Evolutionary conservation across 2,329 filamentous ascomycete genomes (phyloP).

Genomic region (Didymella pomorum): DNA sequence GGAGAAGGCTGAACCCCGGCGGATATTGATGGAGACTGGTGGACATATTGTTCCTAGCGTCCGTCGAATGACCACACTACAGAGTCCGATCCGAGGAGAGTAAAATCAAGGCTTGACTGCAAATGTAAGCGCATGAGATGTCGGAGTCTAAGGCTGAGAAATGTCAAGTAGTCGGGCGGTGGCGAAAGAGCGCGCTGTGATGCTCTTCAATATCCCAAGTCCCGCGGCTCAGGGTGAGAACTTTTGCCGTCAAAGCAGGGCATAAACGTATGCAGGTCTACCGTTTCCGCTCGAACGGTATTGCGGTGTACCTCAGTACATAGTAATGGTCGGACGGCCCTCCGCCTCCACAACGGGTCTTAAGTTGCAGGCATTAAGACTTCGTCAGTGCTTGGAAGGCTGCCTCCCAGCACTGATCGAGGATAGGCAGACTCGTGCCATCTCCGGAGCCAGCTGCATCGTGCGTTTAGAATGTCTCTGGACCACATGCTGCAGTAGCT

Average conservation of each 20-base stretch:
- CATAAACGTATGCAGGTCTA: slow-evolving; percentile 42
- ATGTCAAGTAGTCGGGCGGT: slow-evolving; percentile 9
- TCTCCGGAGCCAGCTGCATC: slow-evolving; percentile 47
- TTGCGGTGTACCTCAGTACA: slow-evolving; percentile 48
- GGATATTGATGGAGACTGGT: slow-evolving; percentile 51
- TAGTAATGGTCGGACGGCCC: slow-evolving; percentile 47
- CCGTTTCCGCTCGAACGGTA: slow-evolving; percentile 38
- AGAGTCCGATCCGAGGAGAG: slow-evolving; percentile 33
- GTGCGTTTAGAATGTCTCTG: slow-evolving; percentile 46
- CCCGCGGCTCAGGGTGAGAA: slow-evolving; percentile 37
- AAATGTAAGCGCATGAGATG: slow-evolving; percentile 15
- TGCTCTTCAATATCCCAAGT: slow-evolving; percentile 26
- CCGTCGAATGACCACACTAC: slow-evolving; percentile 43
- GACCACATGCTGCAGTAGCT: slow-evolving; percentile 49
- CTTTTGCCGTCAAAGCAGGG: slow-evolving; percentile 40
- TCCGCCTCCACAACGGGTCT: slow-evolving; percentile 40
- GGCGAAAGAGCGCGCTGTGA: slow-evolving; percentile 24
- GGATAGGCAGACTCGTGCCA: slow-evolving; percentile 42
- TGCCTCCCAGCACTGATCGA: slow-evolving; percentile 45
- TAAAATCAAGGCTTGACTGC: slow-evolving; percentile 21
- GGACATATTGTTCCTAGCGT: slow-evolving; percentile 50
- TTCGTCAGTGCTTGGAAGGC: slow-evolving; percentile 41
- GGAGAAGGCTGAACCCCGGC: slow-evolving; percentile 51
- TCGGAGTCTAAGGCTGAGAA: slow-evolving; percentile 2
- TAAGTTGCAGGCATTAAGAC: slow-evolving; percentile 47